phyloP scores from a whole-genome alignment of 1,139 yeast species.

The Suhomyces yuchorum region DNA sequence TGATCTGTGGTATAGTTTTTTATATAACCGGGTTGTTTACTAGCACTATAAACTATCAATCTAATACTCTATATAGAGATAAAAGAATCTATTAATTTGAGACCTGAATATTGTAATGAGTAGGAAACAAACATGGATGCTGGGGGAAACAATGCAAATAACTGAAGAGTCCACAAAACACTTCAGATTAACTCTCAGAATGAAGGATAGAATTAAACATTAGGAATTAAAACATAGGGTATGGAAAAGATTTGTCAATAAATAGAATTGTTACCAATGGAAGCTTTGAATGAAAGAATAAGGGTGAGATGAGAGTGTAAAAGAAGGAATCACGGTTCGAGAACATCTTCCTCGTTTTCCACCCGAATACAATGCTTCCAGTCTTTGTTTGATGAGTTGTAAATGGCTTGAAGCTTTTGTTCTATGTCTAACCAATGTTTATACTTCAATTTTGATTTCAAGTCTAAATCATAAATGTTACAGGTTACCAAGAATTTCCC shows the following conservation, averaged over 20 bases:
- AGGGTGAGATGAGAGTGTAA: not conserved
- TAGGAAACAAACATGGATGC: conserved; percentile 4
- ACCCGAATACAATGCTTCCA: conserved; percentile 40
- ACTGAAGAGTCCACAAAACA: conserved; percentile 4
- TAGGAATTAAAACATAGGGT: conserved; percentile 7
- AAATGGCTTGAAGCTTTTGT: conserved; percentile 34
- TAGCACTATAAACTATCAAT: conserved; percentile 6
- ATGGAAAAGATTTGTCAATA: not conserved
- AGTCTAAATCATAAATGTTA: conserved; percentile 48
- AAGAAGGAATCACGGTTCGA: conserved; percentile 7
- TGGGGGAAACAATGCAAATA: conserved; percentile 5
- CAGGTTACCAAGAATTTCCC: conserved; percentile 39
- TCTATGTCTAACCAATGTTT: conserved; percentile 48
- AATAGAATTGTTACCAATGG: conserved; percentile 1
- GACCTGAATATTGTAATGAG: conserved; percentile 3
- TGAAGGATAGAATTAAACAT: conserved; percentile 5
- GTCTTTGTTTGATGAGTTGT: conserved; percentile 36
- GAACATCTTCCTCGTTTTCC: conserved; percentile 9
- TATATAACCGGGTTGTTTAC: conserved; percentile 3
- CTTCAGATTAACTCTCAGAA: conserved; percentile 2
- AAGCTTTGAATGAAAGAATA: not conserved
- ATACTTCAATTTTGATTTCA: conserved; percentile 43
- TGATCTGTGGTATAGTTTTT: not conserved
- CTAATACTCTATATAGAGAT: conserved; percentile 5
- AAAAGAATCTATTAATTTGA: conserved; percentile 7